phyloP scores from a whole-genome alignment of 1,139 yeast species.

The Zhuliangozyma blackwelliae region DNA sequence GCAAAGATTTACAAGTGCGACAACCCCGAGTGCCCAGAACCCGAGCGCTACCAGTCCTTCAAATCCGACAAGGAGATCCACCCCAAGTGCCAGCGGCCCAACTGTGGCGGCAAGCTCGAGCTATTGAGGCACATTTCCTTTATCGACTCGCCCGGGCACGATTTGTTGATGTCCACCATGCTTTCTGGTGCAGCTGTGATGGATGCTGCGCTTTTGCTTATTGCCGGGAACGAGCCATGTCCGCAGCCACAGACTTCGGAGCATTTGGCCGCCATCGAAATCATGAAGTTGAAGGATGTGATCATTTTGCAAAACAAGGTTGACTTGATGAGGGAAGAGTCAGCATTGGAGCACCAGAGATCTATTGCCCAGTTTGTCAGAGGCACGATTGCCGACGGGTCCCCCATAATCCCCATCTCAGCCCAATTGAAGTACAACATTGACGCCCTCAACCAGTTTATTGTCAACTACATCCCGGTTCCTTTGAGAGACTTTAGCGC shows the following conservation, averaged over 20 bases:
- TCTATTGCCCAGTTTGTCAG: constrained; percentile 87
- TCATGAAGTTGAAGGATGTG: constrained; percentile 96
- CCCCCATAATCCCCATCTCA: constrained; percentile 97
- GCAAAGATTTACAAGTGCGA: constrained; percentile 96
- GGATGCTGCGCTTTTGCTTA: constrained; percentile 96
- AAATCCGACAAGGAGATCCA: constrained; percentile 91
- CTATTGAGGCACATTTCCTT: constrained; percentile 95
- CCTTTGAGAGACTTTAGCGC: constrained; percentile 94
- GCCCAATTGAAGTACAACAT: constrained; percentile 98
- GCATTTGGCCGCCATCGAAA: constrained; percentile 98
- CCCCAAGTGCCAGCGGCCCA: constrained; percentile 86
- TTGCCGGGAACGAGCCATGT: constrained; percentile 98
- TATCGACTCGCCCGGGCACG: constrained; percentile 99
- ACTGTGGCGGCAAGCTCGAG: constrained; percentile 79
- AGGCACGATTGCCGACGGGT: constrained; percentile 98
- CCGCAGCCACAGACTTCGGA: constrained; percentile 99
- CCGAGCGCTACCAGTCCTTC: constrained; percentile 91
- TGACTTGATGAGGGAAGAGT: constrained; percentile 96
- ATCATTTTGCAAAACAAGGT: constrained; percentile 97
- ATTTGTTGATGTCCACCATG: constrained; percentile 99
- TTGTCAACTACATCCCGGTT: constrained; percentile 92
- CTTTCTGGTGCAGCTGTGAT: constrained; percentile 99
- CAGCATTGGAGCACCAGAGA: constrained; percentile 93
- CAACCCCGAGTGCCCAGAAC: constrained; percentile 83
- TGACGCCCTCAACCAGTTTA: constrained; percentile 96